A percentile compares a stretch with the other conserved stretches of the same genome.
phyloP scores from a whole-genome alignment of 2,329 filamentous ascomycete species.

The Bimuria novae-zelandiae region DNA sequence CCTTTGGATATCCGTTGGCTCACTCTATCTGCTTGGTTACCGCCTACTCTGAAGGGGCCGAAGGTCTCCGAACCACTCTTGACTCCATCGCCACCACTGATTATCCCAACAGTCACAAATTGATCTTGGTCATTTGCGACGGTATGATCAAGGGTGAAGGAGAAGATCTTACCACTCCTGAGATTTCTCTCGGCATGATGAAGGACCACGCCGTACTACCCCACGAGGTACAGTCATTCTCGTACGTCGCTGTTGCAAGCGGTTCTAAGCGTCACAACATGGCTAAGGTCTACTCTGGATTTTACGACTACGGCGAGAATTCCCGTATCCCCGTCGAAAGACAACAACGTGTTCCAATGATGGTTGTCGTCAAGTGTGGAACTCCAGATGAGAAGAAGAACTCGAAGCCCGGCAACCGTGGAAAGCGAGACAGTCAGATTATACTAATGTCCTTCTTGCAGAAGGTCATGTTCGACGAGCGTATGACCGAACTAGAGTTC shows the following conservation, averaged over 20 bases:
- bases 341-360: constrained; percentile 97
- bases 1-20: constrained; percentile 91
- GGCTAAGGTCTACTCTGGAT: constrained; percentile 97
- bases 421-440: constrained; percentile 98
- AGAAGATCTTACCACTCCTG: constrained; percentile 83
- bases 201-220: constrained; percentile 81
- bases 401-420: constrained; percentile 92
- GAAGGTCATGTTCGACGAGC: constrained; percentile 99
- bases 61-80: constrained; percentile 89
- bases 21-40: constrained; percentile 95
- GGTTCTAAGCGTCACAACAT: constrained; percentile 99
- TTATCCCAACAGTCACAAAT: constrained; percentile 98
- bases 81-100: constrained; percentile 97
- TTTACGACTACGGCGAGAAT: constrained; percentile 91
- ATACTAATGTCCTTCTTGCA: constrained; percentile 99
- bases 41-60: constrained; percentile 92
- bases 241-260: constrained; percentile 94
- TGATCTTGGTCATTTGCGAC: constrained; percentile 94
- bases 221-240: constrained; percentile 85
- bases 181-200: constrained; percentile 91
- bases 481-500: constrained; percentile 98
- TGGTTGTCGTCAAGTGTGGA: constrained; percentile 93
- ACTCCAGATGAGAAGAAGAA: constrained; percentile 82
- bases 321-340: constrained; percentile 81
- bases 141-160: constrained; percentile 97